phyloP scores from a whole-genome alignment of 73 alveolate species.

The Paramecium octaurelia region DNA sequence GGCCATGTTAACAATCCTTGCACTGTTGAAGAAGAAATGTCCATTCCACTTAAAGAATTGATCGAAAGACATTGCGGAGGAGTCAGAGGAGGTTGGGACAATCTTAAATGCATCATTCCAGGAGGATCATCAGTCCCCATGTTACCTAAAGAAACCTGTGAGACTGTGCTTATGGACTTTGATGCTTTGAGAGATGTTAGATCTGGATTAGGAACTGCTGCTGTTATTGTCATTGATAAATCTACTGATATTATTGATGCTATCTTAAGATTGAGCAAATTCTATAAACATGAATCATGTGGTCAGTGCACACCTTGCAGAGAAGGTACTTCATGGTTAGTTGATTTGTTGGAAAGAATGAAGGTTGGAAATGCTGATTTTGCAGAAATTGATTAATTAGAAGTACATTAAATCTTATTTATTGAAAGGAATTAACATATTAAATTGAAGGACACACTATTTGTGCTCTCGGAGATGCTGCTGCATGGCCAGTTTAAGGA shows the following conservation, averaged over 20 bases:
- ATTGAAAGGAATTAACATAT: constrained; percentile 68
- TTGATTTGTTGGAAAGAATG: constrained; percentile 80
- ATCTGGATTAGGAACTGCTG: constrained; percentile 94
- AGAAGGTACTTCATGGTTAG: constrained; percentile 93
- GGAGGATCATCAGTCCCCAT: constrained; percentile 93
- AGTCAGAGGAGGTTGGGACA: constrained; percentile 93
- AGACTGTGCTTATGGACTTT: constrained; percentile 88
- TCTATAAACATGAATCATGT: constrained; percentile 88
- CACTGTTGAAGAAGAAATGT: constrained; percentile 89
- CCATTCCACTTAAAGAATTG: constrained; percentile 82
- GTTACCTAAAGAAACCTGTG: constrained; percentile 79
- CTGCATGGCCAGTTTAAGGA: constrained; percentile 96
- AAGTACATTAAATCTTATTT: neutral
- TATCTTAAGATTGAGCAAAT: constrained; percentile 81
- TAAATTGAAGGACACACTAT: constrained; percentile 92
- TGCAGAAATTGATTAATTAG: constrained; percentile 89
- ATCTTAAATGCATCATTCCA: constrained; percentile 81
- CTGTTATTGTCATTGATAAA: constrained; percentile 91
- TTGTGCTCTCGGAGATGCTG: constrained; percentile 95
- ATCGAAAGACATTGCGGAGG: constrained; percentile 92
- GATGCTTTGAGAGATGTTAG: constrained; percentile 84
- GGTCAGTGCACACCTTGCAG: constrained; percentile 96
- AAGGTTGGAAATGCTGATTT: constrained; percentile 88
- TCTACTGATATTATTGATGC: constrained; percentile 87
- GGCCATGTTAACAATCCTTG: constrained; percentile 92